A percentile compares a stretch with the other conserved stretches of the same genome.
Evolutionary conservation across 352 stramenopile species (phyloP).

Genomic region (Vaucheria bursata): DNA sequence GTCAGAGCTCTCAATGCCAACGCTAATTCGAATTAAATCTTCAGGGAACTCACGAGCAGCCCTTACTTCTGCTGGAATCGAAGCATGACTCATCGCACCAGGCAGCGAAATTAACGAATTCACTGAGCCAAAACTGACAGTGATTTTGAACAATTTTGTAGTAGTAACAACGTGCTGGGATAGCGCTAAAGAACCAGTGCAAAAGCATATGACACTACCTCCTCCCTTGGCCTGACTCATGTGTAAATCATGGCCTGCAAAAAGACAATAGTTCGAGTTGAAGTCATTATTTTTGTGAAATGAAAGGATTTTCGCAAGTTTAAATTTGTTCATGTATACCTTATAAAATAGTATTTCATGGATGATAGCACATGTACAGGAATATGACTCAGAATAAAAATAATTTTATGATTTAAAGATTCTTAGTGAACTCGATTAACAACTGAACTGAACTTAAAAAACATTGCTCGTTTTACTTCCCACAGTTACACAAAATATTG

Average conservation of each 20-base stretch:
- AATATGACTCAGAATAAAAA: too few relatives aligned
- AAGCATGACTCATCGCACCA: constrained; percentile 78
- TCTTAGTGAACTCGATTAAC: too few relatives aligned
- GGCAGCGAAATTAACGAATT: constrained; percentile 82
- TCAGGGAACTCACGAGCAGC: constrained; percentile 75
- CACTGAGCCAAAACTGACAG: constrained; percentile 75
- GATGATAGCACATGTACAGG: too few relatives aligned
- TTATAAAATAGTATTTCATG: too few relatives aligned
- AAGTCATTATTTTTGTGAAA: too few relatives aligned
- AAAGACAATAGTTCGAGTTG: too few relatives aligned
- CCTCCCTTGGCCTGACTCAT: constrained; percentile 66
- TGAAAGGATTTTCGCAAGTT: too few relatives aligned
- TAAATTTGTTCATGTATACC: too few relatives aligned
- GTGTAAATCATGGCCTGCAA: constrained; percentile 61
- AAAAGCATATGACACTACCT: constrained; percentile 79
- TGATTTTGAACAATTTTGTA: constrained; percentile 89
- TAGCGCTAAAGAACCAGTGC: constrained; percentile 67
- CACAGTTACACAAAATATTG: too few relatives aligned
- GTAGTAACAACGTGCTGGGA: constrained; percentile 75
- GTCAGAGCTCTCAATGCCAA: constrained; percentile 77
- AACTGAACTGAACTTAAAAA: too few relatives aligned
- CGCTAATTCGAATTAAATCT: constrained; percentile 76
- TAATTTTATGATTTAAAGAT: too few relatives aligned
- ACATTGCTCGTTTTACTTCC: too few relatives aligned
- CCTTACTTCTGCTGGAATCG: constrained; percentile 63